Evolutionary conservation across 2,329 filamentous ascomycete species (phyloP).

Genomic region (Fusarium anguioides): DNA sequence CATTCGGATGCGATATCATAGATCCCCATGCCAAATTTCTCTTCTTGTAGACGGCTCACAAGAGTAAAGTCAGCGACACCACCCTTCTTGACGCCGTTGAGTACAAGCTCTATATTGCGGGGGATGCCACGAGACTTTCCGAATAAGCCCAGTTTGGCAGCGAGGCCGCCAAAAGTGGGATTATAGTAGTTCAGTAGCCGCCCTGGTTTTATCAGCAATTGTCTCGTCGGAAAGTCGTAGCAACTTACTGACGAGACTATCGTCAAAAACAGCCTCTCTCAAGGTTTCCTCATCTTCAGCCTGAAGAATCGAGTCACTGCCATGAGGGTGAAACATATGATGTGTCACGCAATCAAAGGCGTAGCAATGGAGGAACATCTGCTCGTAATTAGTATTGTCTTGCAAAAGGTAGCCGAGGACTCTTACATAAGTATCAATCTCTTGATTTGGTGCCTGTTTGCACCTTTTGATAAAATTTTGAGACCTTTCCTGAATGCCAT

Average conservation of each 20-base stretch:
- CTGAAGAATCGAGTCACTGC: slow-evolving; percentile 22
- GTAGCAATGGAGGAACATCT: slow-evolving; percentile 31
- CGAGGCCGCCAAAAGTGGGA: neutral
- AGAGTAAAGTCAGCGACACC: slow-evolving; percentile 28
- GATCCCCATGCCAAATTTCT: slow-evolving; percentile 13
- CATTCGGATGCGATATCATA: slow-evolving; percentile 33
- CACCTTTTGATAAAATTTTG: slow-evolving; percentile 25
- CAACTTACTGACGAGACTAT: slow-evolving; percentile 22
- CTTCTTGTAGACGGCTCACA: slow-evolving; percentile 20
- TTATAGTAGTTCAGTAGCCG: slow-evolving; percentile 20
- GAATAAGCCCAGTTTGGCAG: slow-evolving; percentile 21
- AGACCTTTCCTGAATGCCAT: slow-evolving; percentile 23
- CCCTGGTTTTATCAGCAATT: neutral
- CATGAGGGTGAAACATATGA: slow-evolving; percentile 30
- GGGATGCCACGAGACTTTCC: slow-evolving; percentile 23
- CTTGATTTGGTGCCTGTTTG: neutral
- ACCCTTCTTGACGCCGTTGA: slow-evolving; percentile 5
- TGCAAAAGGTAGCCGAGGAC: fast-evolving
- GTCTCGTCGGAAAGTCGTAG: fast-evolving
- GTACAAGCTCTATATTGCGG: neutral
- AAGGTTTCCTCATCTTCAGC: slow-evolving; percentile 17
- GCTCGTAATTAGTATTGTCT: neutral
- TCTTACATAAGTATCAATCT: slow-evolving; percentile 29
- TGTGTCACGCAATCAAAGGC: slow-evolving; percentile 31
- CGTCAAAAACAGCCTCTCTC: slow-evolving; percentile 26